Evolutionary conservation across 1,139 yeast genomes (phyloP), one percentile per base, ranked within the genome.

Genomic region (Magnusiomyces fungicola): DNA sequence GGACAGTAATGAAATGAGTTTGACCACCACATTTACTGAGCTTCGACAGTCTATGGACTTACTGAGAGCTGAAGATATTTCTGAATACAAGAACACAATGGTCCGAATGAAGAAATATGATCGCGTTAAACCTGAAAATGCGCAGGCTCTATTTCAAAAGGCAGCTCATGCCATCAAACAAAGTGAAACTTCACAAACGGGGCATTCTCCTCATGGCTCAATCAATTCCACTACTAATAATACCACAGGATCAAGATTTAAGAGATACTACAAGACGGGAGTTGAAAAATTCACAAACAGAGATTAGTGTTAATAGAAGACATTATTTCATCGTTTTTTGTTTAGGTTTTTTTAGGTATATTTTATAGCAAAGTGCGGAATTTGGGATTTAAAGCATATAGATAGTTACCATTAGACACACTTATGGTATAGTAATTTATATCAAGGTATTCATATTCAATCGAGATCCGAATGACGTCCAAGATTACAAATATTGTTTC

Each of bases 1-100:
- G 32, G 63, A 62, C 18, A 61, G 60, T 33, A 62, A 61, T n/a
- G 70, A 62, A 46, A 58, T 62, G 41, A 59, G 66, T 48, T 63
- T 67, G 25, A 59, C 64, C 30, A 67, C 69, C n/a, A 75, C 80
- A 3, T 75, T 81, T 51, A 69, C 74, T 14, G 84, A 80, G 55
- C 69, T 82, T 45, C 73, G 82, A 46, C 89, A 83, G 61, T 74
- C 80, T 48, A 74, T 83, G n/a, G 78, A 76, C 44, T 64, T 83
- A 44, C 56, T 71, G 48, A 63, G 80, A 53, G 72, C 75, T 48
- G 69, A 70, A 3, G 77, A 78, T 27, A 72, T 74, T 52, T 61
- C 73, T 43, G 80, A 78, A 16, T 81, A 79, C 64, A 73, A 70
- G 54, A 80, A 80, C 55, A 75, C 76, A 22, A 69, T 73, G 25